A percentile compares a stretch with the other conserved stretches of the same genome.
Conservation (phyloP, 2,329 filamentous ascomycete species). For the Xylaria sp. region DNA sequence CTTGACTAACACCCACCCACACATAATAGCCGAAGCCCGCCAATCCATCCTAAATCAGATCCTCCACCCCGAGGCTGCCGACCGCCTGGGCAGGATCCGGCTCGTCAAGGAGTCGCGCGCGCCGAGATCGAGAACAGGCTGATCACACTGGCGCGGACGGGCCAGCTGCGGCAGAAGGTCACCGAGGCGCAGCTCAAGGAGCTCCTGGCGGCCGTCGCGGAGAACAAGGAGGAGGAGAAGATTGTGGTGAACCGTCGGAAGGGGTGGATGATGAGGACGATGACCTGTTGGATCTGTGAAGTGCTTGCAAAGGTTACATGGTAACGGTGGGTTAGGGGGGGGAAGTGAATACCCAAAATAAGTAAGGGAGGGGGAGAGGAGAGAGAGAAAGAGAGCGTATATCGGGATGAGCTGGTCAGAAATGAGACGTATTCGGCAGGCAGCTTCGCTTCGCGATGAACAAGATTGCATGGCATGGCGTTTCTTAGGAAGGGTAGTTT, state of each 20-base stretch:
- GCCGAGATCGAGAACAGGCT: slow-evolving; percentile 90
- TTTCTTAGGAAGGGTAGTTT: slow-evolving; percentile 26
- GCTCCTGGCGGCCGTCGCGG: slow-evolving; percentile 81
- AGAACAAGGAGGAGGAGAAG: slow-evolving; percentile 79
- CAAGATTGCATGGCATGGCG: slow-evolving; percentile 31
- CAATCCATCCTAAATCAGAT: slow-evolving; percentile 85
- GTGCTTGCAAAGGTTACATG: not conserved
- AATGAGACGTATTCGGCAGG: not conserved
- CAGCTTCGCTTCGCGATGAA: not conserved
- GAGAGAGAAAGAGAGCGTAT: not conserved
- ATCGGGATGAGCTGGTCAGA: not conserved
- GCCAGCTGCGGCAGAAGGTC: slow-evolving; percentile 86
- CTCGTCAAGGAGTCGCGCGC: slow-evolving; percentile 94
- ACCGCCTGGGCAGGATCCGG: slow-evolving; percentile 91
- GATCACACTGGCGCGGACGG: slow-evolving; percentile 86
- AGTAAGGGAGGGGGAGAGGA: not conserved
- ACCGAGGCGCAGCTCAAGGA: slow-evolving; percentile 94
- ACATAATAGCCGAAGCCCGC: slow-evolving; percentile 67
- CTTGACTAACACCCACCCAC: not conserved
- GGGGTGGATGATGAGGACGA: slow-evolving; percentile 84
- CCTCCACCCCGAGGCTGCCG: slow-evolving; percentile 89
- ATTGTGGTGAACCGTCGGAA: slow-evolving; percentile 87
- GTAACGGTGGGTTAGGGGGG: not conserved
- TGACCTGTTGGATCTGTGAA: slow-evolving; percentile 69
- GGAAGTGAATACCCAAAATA: not conserved